Evolutionary conservation across 2,329 filamentous ascomycete genomes (phyloP).

Genomic region (Monosporascus sp.): DNA sequence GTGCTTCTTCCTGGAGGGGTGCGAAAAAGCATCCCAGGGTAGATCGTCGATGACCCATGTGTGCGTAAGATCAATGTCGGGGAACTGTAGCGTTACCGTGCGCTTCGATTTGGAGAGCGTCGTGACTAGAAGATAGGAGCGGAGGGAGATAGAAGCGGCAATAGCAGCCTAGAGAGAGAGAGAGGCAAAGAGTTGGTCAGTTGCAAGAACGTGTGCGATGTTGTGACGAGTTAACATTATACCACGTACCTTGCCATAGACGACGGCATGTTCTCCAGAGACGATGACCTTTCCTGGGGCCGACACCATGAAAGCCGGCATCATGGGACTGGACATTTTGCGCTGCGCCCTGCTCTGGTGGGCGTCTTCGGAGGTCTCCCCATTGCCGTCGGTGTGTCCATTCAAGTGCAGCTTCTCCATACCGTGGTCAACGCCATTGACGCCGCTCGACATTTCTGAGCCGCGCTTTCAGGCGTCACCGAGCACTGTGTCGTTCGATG

Average conservation of each 20-base stretch:
- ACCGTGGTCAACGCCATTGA: slow-evolving; percentile 26
- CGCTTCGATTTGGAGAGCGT: slow-evolving; percentile 87
- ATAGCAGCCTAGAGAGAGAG: slow-evolving; percentile 64
- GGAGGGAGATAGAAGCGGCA: slow-evolving; percentile 88
- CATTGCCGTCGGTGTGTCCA: slow-evolving; percentile 20
- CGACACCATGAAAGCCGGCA: slow-evolving; percentile 95
- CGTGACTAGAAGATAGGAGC: slow-evolving; percentile 94
- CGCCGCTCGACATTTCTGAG: slow-evolving; percentile 27
- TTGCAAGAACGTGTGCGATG: background rate
- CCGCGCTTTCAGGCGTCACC: slow-evolving; percentile 21
- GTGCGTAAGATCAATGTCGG: slow-evolving; percentile 84
- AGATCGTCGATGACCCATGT: slow-evolving; percentile 92
- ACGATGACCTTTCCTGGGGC: slow-evolving; percentile 98
- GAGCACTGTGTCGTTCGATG: slow-evolving; percentile 20
- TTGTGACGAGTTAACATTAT: background rate
- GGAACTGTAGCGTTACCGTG: slow-evolving; percentile 82
- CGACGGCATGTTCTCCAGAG: slow-evolving; percentile 96
- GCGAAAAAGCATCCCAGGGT: slow-evolving; percentile 78
- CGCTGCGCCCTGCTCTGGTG: slow-evolving; percentile 40
- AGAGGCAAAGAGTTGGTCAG: slow-evolving; percentile 1
- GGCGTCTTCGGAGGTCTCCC: slow-evolving; percentile 21
- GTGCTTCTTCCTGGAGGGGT: slow-evolving; percentile 82
- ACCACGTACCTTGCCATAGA: slow-evolving; percentile 75
- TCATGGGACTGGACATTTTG: slow-evolving; percentile 60
- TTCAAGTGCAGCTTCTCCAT: slow-evolving; percentile 19